Conservation (phyloP, 2,329 filamentous ascomycete genomes). For the Penicillium glabrum region DNA sequence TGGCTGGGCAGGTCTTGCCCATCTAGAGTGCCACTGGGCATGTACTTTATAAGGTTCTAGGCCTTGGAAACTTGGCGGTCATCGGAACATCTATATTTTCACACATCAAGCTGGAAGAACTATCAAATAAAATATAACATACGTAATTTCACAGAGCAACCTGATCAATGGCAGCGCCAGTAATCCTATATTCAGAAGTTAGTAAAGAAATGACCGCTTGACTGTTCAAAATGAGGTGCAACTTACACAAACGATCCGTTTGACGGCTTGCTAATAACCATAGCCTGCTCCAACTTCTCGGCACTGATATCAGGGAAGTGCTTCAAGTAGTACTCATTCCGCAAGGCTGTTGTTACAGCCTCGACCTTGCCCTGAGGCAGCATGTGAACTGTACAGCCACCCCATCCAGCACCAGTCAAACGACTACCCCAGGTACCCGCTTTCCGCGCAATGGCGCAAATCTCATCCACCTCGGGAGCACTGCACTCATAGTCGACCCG, state of each 20-base stretch:
- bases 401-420: constrained; percentile 93
- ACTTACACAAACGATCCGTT: constrained; percentile 46
- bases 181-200: constrained; percentile 29
- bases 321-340: constrained; percentile 78
- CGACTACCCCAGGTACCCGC: constrained; percentile 83
- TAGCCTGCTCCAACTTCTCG: constrained; percentile 73
- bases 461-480: constrained; percentile 84
- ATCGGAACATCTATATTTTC: neutral
- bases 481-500: constrained; percentile 87
- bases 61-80: neutral
- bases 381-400: constrained; percentile 91
- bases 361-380: constrained; percentile 81
- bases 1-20: neutral
- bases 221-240: neutral
- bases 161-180: constrained; percentile 38
- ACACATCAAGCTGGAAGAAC: neutral
- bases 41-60: neutral
- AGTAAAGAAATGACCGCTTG: constrained; percentile 2
- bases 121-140: neutral
- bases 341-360: constrained; percentile 73
- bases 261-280: constrained; percentile 81
- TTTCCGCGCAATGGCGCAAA: constrained; percentile 74
- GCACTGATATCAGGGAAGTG: constrained; percentile 65
- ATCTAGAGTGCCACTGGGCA: neutral
- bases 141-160: constrained; percentile 25